Evolutionary conservation across 768 basidiomycete genomes (phyloP).

Genomic region (Phylloporus scabripes): DNA sequence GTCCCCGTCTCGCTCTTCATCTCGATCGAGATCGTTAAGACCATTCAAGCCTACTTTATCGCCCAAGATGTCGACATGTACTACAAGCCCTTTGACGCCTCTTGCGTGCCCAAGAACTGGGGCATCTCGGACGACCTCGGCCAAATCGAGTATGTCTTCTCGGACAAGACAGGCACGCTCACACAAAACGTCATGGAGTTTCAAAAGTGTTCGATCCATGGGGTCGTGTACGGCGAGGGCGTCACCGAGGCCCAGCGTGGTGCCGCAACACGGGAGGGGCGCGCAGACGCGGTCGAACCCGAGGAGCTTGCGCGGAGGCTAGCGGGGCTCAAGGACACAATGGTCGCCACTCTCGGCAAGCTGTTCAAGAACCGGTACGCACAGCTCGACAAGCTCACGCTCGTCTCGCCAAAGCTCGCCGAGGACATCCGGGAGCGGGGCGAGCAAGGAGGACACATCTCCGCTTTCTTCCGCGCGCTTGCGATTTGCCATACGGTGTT

Average conservation of each 20-base stretch:
- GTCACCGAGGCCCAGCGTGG: conserved; percentile 94
- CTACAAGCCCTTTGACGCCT: conserved; percentile 77
- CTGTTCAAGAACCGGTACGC: conserved; percentile 86
- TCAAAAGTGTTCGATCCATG: conserved; percentile 87
- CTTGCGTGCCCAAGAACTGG: conserved; percentile 96
- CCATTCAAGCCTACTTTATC: conserved; percentile 95
- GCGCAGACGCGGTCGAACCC: conserved; percentile 57
- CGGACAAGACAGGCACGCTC: conserved; percentile 94
- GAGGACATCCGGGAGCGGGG: conserved; percentile 63
- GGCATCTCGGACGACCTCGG: conserved; percentile 98
- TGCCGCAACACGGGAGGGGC: conserved; percentile 78
- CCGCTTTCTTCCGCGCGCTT: conserved; percentile 92
- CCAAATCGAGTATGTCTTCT: conserved; percentile 94
- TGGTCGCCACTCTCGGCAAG: conserved; percentile 70
- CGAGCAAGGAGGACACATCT: conserved; percentile 59
- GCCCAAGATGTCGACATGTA: conserved; percentile 97
- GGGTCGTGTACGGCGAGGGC: conserved; percentile 86
- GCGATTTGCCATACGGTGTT: conserved; percentile 91
- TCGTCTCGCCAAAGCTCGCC: conserved; percentile 82
- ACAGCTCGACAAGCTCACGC: conserved; percentile 75
- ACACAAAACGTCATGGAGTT: conserved; percentile 99
- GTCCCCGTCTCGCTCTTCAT: conserved; percentile 95
- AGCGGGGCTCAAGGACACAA: conserved; percentile 58
- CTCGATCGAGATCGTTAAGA: conserved; percentile 97
- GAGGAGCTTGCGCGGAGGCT: conserved; percentile 68